phyloP scores from a whole-genome alignment of 305 asterid species.

The Rubia tinctorum region DNA sequence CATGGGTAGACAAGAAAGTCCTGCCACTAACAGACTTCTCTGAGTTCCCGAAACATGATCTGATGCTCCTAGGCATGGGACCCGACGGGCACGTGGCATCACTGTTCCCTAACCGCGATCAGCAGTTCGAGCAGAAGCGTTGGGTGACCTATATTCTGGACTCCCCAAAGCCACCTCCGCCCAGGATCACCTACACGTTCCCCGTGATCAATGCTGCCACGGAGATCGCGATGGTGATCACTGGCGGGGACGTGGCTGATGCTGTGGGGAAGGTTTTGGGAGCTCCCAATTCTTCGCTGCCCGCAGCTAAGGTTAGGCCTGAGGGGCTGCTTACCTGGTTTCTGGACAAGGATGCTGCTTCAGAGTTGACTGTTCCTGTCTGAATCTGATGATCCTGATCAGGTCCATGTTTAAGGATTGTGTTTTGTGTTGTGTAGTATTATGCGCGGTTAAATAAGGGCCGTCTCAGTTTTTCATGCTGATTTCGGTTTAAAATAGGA shows the following conservation, averaged over 20 bases:
- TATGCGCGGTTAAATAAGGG: not conserved
- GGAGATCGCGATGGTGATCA: constrained; percentile 42
- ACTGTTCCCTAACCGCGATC: constrained; percentile 43
- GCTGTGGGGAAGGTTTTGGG: constrained; percentile 29
- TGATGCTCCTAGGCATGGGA: constrained; percentile 46
- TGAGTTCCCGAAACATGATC: constrained; percentile 47
- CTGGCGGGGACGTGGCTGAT: constrained; percentile 33
- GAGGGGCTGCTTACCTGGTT: constrained; percentile 66
- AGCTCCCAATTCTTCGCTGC: constrained; percentile 24
- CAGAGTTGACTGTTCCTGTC: constrained; percentile 31
- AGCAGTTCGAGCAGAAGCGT: constrained; percentile 33
- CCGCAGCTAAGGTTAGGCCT: constrained; percentile 52
- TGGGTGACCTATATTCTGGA: constrained; percentile 55
- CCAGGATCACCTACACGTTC: constrained; percentile 48
- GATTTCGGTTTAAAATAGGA: not conserved
- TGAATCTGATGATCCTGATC: not conserved
- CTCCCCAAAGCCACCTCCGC: constrained; percentile 52
- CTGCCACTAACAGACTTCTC: constrained; percentile 20
- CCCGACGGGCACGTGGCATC: constrained; percentile 57
- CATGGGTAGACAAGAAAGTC: constrained; percentile 22
- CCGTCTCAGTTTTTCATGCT: not conserved
- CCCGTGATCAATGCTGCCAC: constrained; percentile 49
- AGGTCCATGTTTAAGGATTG: not conserved
- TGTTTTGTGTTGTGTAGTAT: not conserved
- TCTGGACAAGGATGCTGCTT: constrained; percentile 74